Evolutionary conservation across 768 basidiomycete genomes (phyloP), one percentile per base, ranked within the genome.

Genomic region (Hericium alpestre): DNA sequence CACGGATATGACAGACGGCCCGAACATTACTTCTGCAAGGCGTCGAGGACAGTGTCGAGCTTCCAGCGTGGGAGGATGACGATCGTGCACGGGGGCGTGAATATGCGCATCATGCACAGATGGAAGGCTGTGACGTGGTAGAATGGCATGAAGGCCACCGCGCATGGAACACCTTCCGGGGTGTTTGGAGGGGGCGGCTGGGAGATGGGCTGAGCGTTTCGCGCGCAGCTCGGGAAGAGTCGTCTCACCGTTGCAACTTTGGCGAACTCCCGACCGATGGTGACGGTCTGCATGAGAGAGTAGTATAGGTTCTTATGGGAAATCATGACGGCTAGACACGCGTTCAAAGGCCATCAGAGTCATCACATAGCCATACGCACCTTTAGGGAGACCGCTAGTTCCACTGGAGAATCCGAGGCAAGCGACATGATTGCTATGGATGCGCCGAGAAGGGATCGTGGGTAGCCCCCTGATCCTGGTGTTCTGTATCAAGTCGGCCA

Each of bases 381-480:
- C 86, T 78, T 90, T 90, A 0, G 87, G 86, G 4, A 83, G 70
- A 0, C 87, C 87, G 58, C 78, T 88, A 0, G 87, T 90, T 23
- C 87, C 87, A 62, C 87, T 89, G 0, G 87, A 90, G 64, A 87
- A 87, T 0, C 84, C 71, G 1, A 90, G 71, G 65, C 88, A 87
- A 1, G 84, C 87, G 1, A 87, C 69, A 0, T 82, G 85, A 57
- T 83, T 71, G 32, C 70, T 72, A 16, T 61, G 70, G 0, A 79
- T 85, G 0, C 74, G 71, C 43, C 72, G 74, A 32, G 81, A 67
- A 1, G 72, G 70, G 1, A 78, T 63, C 1, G 71, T 65, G 8
- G 79, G 73, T 1, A 78, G 62, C 0, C 70, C 68, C 20, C 70
- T 72, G 11, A 58, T 60, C 40, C 68, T 70, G 25, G 74, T 75